A percentile compares a stretch with the other conserved stretches of the same genome.
These are phyloP conservation scores for Datura wrightii DNA, from an alignment of 257 asterid species.

Conservation along the genomic window DNA sequence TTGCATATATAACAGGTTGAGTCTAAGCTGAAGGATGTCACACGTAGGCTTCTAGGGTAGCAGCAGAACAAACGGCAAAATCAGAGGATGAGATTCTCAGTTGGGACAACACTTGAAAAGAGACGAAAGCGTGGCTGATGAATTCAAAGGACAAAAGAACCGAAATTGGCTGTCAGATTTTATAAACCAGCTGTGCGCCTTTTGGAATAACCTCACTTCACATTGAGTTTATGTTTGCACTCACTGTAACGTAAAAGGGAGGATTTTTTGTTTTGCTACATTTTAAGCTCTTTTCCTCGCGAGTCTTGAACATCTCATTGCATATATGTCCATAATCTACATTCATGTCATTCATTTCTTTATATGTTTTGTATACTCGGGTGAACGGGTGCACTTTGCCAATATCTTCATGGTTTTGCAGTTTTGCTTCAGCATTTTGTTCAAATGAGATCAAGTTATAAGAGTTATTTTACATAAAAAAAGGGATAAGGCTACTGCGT, in stretches of 20 bases:
- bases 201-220: not conserved
- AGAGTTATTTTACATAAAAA: no score
- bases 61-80: not conserved
- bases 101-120: constrained; percentile 50
- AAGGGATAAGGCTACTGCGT: no score
- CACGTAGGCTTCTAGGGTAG: not conserved
- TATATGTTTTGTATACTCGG: no score
- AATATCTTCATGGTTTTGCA: no score
- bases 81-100: constrained; percentile 6
- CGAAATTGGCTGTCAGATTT: not conserved
- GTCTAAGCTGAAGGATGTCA: not conserved
- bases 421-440: no score
- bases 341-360: no score
- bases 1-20: not conserved
- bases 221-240: not conserved
- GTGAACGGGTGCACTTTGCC: no score
- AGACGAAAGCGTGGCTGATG: constrained; percentile 53
- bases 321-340: no score
- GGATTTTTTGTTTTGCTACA: no score
- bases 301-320: no score
- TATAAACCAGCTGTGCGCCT: not conserved
- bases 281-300: no score
- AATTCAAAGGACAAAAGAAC: constrained; percentile 22
- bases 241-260: not conserved
- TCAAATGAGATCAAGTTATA: no score